Evolutionary conservation across 805 yeast species (phyloP), one percentile per base, ranked within the genome.

Genomic region (Pichia occidentalis): DNA sequence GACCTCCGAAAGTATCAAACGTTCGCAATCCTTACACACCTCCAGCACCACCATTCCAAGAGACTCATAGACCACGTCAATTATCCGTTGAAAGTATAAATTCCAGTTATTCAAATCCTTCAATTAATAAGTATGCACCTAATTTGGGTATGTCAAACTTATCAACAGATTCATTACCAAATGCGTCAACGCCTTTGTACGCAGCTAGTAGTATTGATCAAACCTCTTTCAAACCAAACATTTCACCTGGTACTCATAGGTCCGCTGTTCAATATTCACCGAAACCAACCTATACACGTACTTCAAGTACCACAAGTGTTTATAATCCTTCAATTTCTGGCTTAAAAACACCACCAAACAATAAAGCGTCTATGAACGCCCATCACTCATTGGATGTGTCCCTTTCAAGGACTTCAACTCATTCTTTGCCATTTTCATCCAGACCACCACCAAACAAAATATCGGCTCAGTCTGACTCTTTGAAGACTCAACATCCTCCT

Each of bases 21-120:
- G 19, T 27, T 13, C 29, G 39, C 20, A 31, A 31, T 24, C 8
- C 33, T 11, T 36, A 29, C 30, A 28, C n/a, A n/a, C n/a, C 34
- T 16, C 36, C 35, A 28, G 30, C 33, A 18, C 9, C 33, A 5
- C 17, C 33, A 16, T 8, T 22, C 5, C 41, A 27, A 11, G 36
- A 31, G 3, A 21, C 10, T 7, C 3, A n/a, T 7, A 24, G 25
- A 9, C 19, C 34, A 31, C 24, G 31, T 24, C 31, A 37, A 19
- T 17, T 11, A 4, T 30, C 36, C 7, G 3, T 24, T n/a, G 36
- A 31, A 12, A 37, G 22, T n/a, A 25, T 8, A 13, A 5, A 12
- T 13, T 18, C 36, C 4, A 29, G 22, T 7, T n/a, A n/a, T n/a
- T n/a, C n/a, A n/a, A n/a, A n/a, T n/a, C n/a, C n/a, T n/a, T n/a